Evolutionary conservation across 208 protist species (phyloP).

Genomic region (Trypanosoma scelopori): DNA sequence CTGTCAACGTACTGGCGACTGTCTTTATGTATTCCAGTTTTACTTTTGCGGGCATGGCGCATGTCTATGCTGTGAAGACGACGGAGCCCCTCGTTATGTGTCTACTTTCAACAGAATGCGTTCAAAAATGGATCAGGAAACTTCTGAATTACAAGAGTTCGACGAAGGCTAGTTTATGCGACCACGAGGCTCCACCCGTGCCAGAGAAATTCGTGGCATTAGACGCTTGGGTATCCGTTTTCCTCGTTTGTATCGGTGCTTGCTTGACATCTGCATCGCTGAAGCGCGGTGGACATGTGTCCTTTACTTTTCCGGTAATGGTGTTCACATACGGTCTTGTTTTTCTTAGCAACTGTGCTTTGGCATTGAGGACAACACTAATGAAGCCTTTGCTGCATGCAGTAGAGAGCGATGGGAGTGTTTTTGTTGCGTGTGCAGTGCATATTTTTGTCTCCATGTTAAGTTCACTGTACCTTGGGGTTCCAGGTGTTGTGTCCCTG

Average conservation of each 20-base stretch:
- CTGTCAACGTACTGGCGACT: conserved; percentile 12
- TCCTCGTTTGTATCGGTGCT: conserved; percentile 20
- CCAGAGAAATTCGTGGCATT: neutral
- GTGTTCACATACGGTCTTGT: conserved; percentile 21
- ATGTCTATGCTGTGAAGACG: conserved; percentile 26
- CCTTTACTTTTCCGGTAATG: neutral
- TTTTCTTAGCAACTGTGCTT: conserved; percentile 21
- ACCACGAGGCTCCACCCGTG: neutral
- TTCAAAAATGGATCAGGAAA: conserved; percentile 8
- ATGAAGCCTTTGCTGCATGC: conserved; percentile 24
- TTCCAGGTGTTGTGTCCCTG: conserved; percentile 1
- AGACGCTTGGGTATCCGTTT: conserved; percentile 14
- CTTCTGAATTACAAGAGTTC: neutral
- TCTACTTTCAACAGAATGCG: conserved; percentile 16
- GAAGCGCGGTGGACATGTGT: conserved; percentile 1
- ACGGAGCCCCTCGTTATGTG: conserved; percentile 25
- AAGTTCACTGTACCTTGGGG: neutral
- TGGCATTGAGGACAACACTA: conserved; percentile 17
- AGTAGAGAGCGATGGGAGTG: neutral
- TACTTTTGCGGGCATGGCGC: conserved; percentile 15
- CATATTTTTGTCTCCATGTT: conserved; percentile 9
- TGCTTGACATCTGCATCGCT: conserved; percentile 19
- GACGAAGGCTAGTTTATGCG: neutral
- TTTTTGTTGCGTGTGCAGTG: conserved; percentile 7
- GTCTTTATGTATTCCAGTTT: conserved; percentile 16